These are phyloP conservation scores for Ganoderma lingzhi DNA, from an alignment of 1,284 basidiomycete genomes.

Conservation along the genomic window DNA sequence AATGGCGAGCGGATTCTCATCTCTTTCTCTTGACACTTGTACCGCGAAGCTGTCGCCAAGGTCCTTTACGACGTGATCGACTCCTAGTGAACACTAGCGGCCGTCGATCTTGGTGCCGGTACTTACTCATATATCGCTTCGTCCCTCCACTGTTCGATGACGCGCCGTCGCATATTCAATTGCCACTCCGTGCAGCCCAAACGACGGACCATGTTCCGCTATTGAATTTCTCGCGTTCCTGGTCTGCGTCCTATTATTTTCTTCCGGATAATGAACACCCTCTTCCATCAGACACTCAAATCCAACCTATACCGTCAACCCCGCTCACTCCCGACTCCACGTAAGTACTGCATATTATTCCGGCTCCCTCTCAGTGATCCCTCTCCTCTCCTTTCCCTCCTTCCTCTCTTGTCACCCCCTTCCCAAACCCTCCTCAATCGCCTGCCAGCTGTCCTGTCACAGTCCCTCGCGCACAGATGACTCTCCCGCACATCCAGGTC, in stretches of 20 bases:
- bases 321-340: not conserved
- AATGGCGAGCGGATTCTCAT: not conserved
- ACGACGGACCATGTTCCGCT: not conserved
- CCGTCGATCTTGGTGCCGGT: not conserved
- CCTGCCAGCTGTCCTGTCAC: not conserved
- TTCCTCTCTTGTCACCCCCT: not conserved
- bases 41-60: not conserved
- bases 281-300: not conserved
- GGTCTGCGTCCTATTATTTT: not conserved
- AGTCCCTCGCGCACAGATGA: not conserved
- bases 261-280: not conserved
- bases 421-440: not conserved
- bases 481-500: not conserved
- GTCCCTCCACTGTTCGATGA: too few relatives aligned
- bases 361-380: not conserved
- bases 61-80: not conserved
- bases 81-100: not conserved
- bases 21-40: not conserved
- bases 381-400: not conserved
- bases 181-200: too few relatives aligned
- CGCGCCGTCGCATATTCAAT: not conserved
- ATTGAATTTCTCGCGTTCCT: slow-evolving; percentile 2
- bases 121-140: not conserved
- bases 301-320: not conserved
- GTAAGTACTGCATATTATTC: not conserved